Evolutionary conservation across 495 filamentous ascomycete species (phyloP).

Genomic region (Chaetomidium leptoderma): DNA sequence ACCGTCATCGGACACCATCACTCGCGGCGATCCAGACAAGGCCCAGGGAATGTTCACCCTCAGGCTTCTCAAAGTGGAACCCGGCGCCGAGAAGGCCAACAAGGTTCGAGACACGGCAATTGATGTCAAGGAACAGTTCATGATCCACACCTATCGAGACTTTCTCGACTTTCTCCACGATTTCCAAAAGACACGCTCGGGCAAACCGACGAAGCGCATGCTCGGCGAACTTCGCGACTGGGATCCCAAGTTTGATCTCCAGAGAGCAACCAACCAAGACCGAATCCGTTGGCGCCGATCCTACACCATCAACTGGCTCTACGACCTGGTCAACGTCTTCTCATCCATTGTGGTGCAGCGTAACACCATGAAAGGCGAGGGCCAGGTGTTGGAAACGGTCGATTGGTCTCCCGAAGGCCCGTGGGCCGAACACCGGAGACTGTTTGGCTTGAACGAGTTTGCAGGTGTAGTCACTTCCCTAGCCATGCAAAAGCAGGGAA

Average conservation of each 20-base stretch:
- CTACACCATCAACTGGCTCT: conserved; percentile 51
- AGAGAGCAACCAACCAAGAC: conserved; percentile 33
- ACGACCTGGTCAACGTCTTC: conserved; percentile 45
- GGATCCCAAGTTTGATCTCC: conserved; percentile 43
- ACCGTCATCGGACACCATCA: conserved; percentile 37
- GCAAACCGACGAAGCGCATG: conserved; percentile 46
- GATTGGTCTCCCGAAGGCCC: conserved; percentile 19
- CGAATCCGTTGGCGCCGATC: conserved; percentile 42
- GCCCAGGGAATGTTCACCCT: conserved; percentile 28
- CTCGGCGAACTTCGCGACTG: conserved; percentile 36
- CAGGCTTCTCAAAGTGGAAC: conserved; percentile 13
- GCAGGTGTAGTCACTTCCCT: conserved; percentile 35
- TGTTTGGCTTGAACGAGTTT: conserved; percentile 43
- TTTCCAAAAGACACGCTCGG: conserved; percentile 42
- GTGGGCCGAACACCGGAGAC: conserved; percentile 31
- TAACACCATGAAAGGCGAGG: conserved; percentile 33
- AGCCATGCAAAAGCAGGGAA: conserved; percentile 40
- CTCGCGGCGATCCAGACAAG: conserved; percentile 35
- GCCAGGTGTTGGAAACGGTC: conserved; percentile 32
- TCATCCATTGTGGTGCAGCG: conserved; percentile 40
- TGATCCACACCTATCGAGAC: conserved; percentile 38
- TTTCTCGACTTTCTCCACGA: conserved; percentile 46
- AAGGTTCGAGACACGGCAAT: conserved; percentile 20
- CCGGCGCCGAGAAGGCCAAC: conserved; percentile 9
- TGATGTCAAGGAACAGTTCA: conserved; percentile 41